These are phyloP conservation scores for Marsdenia floribunda DNA, from an alignment of 257 asterid species.

Conservation along the genomic window DNA sequence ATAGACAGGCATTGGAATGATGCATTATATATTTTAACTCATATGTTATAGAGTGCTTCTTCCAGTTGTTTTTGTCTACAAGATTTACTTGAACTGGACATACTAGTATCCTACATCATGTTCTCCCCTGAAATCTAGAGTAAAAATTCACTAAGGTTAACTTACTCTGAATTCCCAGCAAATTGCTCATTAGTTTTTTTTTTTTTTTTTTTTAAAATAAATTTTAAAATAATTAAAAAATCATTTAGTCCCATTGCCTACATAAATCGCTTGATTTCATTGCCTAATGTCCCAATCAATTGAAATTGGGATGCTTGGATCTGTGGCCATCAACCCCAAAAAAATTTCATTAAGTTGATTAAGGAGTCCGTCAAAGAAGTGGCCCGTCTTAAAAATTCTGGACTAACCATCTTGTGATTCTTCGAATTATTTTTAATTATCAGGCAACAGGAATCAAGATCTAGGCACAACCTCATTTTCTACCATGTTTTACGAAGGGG, in stretches of 20 bases:
- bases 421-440: background rate
- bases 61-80: background rate
- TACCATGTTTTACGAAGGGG: too few species aligned
- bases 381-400: background rate
- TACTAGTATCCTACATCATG: background rate
- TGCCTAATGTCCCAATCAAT: background rate
- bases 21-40: background rate
- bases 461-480: too few species aligned
- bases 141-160: background rate
- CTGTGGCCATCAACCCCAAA: background rate
- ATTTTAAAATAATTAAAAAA: too few species aligned
- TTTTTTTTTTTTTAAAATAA: too few species aligned
- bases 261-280: background rate
- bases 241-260: too few species aligned
- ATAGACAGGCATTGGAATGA: background rate
- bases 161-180: background rate
- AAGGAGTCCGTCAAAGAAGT: background rate
- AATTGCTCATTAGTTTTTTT: background rate
- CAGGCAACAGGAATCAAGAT: background rate
- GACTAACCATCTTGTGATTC: background rate
- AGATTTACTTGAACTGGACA: too few species aligned
- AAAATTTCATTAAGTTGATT: background rate
- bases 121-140: background rate
- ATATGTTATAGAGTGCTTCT: background rate
- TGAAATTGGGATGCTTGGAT: background rate